Percentiles rank a stretch among this genome's conserved stretches.
These are phyloP conservation scores for Penicillium sp. DNA, from an alignment of 2,329 filamentous ascomycete genomes.

Conservation along the genomic window DNA sequence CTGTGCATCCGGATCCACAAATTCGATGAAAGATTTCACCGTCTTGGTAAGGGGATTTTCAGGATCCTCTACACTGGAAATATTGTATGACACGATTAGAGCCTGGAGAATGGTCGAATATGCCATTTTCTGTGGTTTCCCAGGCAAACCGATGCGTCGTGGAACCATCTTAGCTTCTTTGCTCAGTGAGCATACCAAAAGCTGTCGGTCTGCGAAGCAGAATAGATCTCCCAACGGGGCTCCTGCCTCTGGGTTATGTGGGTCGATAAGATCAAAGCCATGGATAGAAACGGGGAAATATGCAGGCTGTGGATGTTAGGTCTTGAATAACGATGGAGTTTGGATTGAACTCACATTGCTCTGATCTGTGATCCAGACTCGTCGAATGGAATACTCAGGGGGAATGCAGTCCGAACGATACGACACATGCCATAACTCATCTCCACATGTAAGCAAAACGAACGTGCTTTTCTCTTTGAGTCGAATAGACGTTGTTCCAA, in stretches of 20 bases:
- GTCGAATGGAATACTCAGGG: slow-evolving; percentile 31
- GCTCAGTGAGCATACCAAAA: slow-evolving; percentile 51
- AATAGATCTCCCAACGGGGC: slow-evolving; percentile 47
- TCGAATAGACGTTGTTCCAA: slow-evolving; percentile 40
- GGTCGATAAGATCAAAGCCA: slow-evolving; percentile 37
- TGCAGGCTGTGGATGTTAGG: slow-evolving; percentile 31
- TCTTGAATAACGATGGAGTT: neutral
- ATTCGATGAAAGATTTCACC: slow-evolving; percentile 38
- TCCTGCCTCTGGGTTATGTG: slow-evolving; percentile 18
- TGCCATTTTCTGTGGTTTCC: slow-evolving; percentile 44
- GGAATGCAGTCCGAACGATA: slow-evolving; percentile 24
- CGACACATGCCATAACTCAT: slow-evolving; percentile 41
- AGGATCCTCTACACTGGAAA: slow-evolving; percentile 26
- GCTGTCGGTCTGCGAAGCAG: slow-evolving; percentile 48
- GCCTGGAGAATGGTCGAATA: slow-evolving; percentile 49
- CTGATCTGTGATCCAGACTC: slow-evolving; percentile 45
- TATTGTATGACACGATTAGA: slow-evolving; percentile 51
- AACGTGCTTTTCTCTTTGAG: slow-evolving; percentile 32
- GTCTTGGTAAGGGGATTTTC: slow-evolving; percentile 31
- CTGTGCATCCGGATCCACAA: slow-evolving; percentile 40
- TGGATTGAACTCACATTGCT: slow-evolving; percentile 37
- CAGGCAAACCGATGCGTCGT: slow-evolving; percentile 40
- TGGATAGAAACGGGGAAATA: slow-evolving; percentile 39
- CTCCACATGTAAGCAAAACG: slow-evolving; percentile 38
- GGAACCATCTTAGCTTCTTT: slow-evolving; percentile 43